Base-by-base conservation (phyloP, 2,329 filamentous ascomycete genomes). In the Stagonosporopsis chrysanthemi region DNA sequence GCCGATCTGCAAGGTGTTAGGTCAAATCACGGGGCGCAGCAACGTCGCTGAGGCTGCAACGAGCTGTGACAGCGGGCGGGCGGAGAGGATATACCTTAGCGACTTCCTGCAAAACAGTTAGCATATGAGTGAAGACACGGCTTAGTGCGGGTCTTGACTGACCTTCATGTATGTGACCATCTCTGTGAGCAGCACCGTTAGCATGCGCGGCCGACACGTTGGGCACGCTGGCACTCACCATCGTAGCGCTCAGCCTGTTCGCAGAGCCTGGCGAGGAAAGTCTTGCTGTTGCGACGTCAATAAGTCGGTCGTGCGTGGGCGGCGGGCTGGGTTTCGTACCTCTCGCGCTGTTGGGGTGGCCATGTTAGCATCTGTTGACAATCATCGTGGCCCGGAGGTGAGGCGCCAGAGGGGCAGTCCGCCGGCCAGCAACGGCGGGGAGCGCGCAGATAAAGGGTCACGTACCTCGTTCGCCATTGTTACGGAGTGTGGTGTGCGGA, bases 221-320 rank as follows among this genome's bases (percentile, higher is more conserved):
- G 59, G 52, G 41, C 57, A 56, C 52, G 29, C 57, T 49, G 50
- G 69, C 65, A 78, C 85, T 80, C 79, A 88, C 86, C 95, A 94
- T 99, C 94, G 84, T 99, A 99, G 79, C 94, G 94, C 88, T 98
- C 95, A 80, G 95, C 95, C 89, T 99, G 95, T 91, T 98, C 95
- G 87, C 95, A 98, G 80, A 99, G 92, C 85, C 95, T 90, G 82
- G 95, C 95, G 81, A 98, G 92, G 88, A 98, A 98, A 79, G 95
- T 98, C 90, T 98, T 98, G 74, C 75, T 77, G 68, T 64, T 55
- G 47, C 44, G 17, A 52, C 44, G 73, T 76, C 68, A 77, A 72
- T 71, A 61, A 54, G 42, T 26, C 44, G 28, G 52, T 49, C 35
- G 40, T 47, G 52, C 46, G 42, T 49, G 49, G 48, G 55, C 43